Percentiles rank a stretch among this genome's conserved stretches.
phyloP scores from a whole-genome alignment of 495 filamentous ascomycete species.

The Neohortaea acidophila region DNA sequence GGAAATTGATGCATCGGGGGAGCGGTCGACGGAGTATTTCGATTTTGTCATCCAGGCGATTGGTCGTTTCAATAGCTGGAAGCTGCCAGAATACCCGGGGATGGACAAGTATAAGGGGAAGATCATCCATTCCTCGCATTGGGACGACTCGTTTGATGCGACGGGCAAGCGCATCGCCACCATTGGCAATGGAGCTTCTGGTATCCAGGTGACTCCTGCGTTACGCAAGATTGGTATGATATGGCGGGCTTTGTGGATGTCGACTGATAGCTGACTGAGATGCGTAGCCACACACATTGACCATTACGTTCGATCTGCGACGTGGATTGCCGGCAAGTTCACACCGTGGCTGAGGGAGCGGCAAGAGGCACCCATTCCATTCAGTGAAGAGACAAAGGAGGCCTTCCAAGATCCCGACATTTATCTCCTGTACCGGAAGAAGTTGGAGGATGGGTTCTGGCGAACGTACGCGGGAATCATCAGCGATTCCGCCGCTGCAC shows the following conservation, averaged over 20 bases:
- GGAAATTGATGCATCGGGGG: constrained; percentile 27
- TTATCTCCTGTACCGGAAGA: constrained; percentile 37
- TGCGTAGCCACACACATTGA: constrained; percentile 41
- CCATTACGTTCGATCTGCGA: constrained; percentile 50
- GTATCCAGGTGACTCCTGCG: constrained; percentile 39
- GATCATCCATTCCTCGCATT: constrained; percentile 40
- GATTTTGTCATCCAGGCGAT: constrained; percentile 48
- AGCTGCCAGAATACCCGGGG: constrained; percentile 37
- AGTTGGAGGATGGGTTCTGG: constrained; percentile 42
- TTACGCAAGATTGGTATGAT: constrained; percentile 46
- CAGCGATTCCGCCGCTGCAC: constrained; percentile 12
- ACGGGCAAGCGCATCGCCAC: constrained; percentile 43
- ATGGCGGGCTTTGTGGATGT: too few species aligned
- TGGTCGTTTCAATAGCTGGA: constrained; percentile 41
- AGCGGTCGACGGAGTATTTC: constrained; percentile 35
- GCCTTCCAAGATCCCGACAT: constrained; percentile 34
- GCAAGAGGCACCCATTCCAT: neutral
- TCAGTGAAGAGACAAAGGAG: constrained; percentile 33
- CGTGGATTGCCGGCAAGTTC: constrained; percentile 52
- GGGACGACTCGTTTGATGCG: constrained; percentile 35
- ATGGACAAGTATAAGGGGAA: constrained; percentile 34
- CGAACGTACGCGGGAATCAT: constrained; percentile 39
- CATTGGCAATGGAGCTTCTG: constrained; percentile 45
- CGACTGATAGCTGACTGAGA: too few species aligned
- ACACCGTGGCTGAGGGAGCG: constrained; percentile 4